Evolutionary conservation across 1,284 basidiomycete species (phyloP), one percentile per base, ranked within the genome.

Genomic region (Crepidotus sp.): DNA sequence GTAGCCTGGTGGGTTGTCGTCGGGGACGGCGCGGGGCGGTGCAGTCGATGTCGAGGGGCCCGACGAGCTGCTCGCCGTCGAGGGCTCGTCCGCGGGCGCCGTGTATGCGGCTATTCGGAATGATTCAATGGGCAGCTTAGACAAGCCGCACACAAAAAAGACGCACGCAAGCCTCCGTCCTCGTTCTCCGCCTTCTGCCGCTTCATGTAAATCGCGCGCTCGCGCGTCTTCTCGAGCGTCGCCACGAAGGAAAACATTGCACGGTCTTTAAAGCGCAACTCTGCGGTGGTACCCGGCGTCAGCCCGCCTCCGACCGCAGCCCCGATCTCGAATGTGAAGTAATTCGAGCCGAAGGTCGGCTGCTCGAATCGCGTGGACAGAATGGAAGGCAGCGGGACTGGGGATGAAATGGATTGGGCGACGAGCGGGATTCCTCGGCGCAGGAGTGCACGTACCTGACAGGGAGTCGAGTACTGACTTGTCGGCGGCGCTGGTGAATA

Each of bases 221-320:
- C 82, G 40, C 84, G 72, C 26, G 80, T 76, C 67, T 86, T 85
- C 64, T 85, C 81, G 40, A 89, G 59, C 21, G 74, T 58, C 45
- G 73, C 75, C 22, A 80, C 76, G 55, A 88, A 88, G 58, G 77
- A 69, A 55, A 85, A 85, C 67, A 88, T 74, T 7, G 75, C 74
- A 40, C 72, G 68, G 56, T 83, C 72, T 56, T 71, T 75, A 58
- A 84, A 71, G 47, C 84, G 70, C 26, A 88, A 63, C 59, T 87
- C 81, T 1, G 71, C 73, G 41, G 61, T 72, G 17, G 82, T 80
- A 0, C 80, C 81, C 2, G 71, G 63, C 0, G 70, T 72, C 22
- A 88, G 63, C 8, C 79, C 80, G 14, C 84, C 84, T 14, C 70
- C 75, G 0, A 70, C 58, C 0, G 80, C 69, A 8, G 86, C 83